Conservation (phyloP, 352 stramenopile genomes). For the Phytophthora colocasiae region DNA sequence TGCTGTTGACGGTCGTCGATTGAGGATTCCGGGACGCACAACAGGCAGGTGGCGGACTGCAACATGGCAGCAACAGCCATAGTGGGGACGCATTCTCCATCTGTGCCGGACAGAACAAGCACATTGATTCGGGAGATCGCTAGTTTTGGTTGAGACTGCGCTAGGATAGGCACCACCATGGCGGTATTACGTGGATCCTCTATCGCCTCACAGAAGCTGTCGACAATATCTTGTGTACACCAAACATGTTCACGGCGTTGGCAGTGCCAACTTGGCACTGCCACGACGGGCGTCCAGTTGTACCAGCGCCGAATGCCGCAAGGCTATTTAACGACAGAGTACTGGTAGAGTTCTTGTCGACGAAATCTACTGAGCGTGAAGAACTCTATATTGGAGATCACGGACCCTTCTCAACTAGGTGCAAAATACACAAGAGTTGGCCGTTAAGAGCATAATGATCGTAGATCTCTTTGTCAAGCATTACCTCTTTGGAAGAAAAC, state of each 20-base stretch:
- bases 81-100: slow-evolving; percentile 9
- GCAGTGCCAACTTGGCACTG: no score
- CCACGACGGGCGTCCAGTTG: background rate
- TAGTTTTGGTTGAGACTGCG: background rate
- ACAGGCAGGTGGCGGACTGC: slow-evolving; percentile 8
- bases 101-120: slow-evolving; percentile 9
- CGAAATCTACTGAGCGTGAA: background rate
- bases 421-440: no score
- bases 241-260: no score
- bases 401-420: no score
- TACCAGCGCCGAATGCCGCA: no score
- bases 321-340: background rate
- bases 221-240: no score
- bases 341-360: background rate
- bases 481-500: no score
- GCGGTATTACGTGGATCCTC: background rate
- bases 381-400: no score
- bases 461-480: no score
- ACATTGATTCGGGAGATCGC: background rate
- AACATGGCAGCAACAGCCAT: slow-evolving; percentile 21
- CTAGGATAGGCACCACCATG: background rate
- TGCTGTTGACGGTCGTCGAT: slow-evolving; percentile 9
- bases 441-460: no score
- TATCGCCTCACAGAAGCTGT: background rate
- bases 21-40: slow-evolving; percentile 15